Evolutionary conservation across 2,329 filamentous ascomycete genomes (phyloP), one percentile per base, ranked within the genome.

Genomic region (Aspergillus versicolor): DNA sequence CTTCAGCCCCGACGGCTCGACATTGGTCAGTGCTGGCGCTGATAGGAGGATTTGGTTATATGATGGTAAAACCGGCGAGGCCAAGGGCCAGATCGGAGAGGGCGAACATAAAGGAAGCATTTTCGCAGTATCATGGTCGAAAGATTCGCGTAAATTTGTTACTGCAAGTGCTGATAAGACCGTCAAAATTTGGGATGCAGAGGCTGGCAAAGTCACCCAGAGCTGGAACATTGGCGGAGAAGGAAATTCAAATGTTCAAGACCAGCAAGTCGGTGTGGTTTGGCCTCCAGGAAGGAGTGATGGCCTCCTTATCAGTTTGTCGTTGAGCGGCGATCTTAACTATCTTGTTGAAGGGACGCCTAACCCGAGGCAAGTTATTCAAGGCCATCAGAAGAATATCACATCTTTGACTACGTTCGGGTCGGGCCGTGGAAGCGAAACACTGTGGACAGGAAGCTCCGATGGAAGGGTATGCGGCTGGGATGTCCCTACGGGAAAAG

Each of bases 91-190:
- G 65, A 88, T 99, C 66, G 73, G 75, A 7, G 76, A 78, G 58
- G 89, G 89, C 9, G 88, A 93, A 63, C 94, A 99, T 73, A 93
- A 87, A 5, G 94, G 94, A 47, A 96, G 91, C 71, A 94, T 99
- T 57, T 96, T 97, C 70, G 88, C 88, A 21, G 87, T 97, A 5
- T 91, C 90, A 17, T 99, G 94, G 94, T 85, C 90, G 1, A 85
- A 86, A 59, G 92, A 97, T 72, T 92, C 91, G 24, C 92, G 87
- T 70, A 86, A 85, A 65, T 87, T 99, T 63, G 93, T 90, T 27
- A 99, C 94, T 1, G 91, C 92, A 15, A 96, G 92, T 68, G 93
- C 91, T 8, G 94, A 99, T 72, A 91, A 94, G 77, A 97, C 92
- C 0, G 90, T 99, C 54, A 92, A 92, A 73, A 83, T 97, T 24